Evolutionary conservation across 2,329 filamentous ascomycete genomes (phyloP), one percentile per base, ranked within the genome.

Genomic region (Alternaria sp.): DNA sequence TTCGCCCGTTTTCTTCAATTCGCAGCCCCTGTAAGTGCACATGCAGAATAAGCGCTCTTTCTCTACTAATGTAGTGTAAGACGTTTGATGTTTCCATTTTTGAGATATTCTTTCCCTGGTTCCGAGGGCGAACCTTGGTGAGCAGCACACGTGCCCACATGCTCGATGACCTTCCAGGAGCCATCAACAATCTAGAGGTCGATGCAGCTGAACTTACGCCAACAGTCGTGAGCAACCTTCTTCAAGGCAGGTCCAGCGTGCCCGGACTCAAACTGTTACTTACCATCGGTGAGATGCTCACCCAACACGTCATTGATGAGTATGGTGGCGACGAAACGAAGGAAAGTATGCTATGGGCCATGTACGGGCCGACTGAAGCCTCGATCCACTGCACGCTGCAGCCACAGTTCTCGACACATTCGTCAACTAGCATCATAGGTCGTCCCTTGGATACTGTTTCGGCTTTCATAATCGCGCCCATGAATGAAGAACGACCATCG

Each of bases 11-110:
- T 97, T 77, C 86, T 97, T 1, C 94, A 97, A 77, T 97, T 97
- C 77, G 94, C 94, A 5, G 91, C 93, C 4, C 93, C 94, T 1
- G 60, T 62, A 46, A 62, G 60, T 62, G 23, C 26, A 15, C 13
- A 36, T 13, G 21, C 13, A 26, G 21, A 19, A 40, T 11, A 7
- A 12, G 13, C n/a, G 25, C 15, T 28, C n/a, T 44, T 30, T 44
- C 23, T 21, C 32, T 59, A 54, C 60, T 62, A 47, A 62, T 26
- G 26, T 13, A 28, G 9, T 15, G 13, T 44, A 59, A 62, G 60
- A 97, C 93, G 0, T 97, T 97, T 76, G 94, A 97, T 78, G 94
- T 97, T 8, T 97, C 93, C 0, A 90, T 97, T 6, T 97, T 97
- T 76, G 94, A 97, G 76, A 94, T 96, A 7, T 97, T 97, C 84